These are phyloP conservation scores for Scheffersomyces quercinus DNA, from an alignment of 1,139 yeast genomes.

Conservation along the genomic window DNA sequence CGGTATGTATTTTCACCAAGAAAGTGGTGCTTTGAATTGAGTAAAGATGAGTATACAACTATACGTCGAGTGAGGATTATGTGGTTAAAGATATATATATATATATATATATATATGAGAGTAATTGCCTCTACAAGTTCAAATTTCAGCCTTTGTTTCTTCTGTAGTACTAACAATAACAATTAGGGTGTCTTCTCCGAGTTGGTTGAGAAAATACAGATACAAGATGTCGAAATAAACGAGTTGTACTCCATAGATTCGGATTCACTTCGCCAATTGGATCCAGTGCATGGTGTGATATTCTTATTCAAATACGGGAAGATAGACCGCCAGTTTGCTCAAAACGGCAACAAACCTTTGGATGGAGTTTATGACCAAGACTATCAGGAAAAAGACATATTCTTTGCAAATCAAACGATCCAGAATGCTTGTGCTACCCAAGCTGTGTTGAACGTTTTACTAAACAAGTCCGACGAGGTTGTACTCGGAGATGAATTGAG, in stretches of 20 bases:
- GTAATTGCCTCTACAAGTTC: too few relatives aligned
- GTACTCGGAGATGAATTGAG: slow-evolving; percentile 52
- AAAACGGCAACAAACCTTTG: slow-evolving; percentile 32
- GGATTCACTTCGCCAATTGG: slow-evolving; percentile 38
- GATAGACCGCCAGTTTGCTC: slow-evolving; percentile 32
- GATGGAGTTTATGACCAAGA: slow-evolving; percentile 48
- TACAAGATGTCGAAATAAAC: slow-evolving; percentile 56
- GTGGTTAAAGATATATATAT: too few relatives aligned
- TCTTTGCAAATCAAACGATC: slow-evolving; percentile 67
- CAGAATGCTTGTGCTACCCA: slow-evolving; percentile 80
- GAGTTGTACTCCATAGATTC: slow-evolving; percentile 59
- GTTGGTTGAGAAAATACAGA: slow-evolving; percentile 59
- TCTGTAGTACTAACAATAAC: slow-evolving; percentile 10
- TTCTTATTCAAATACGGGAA: slow-evolving; percentile 64
- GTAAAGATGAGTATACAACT: too few relatives aligned
- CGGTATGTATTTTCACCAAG: slow-evolving; percentile 36
- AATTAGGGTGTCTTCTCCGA: slow-evolving; percentile 66
- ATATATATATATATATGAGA: too few relatives aligned
- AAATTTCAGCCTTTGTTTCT: neutral
- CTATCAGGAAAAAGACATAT: slow-evolving; percentile 39
- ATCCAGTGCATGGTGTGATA: slow-evolving; percentile 60
- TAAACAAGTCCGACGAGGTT: slow-evolving; percentile 39
- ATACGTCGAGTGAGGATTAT: too few relatives aligned
- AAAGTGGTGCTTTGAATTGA: neutral
- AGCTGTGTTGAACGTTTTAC: slow-evolving; percentile 62